Percentiles rank a stretch among this genome's conserved stretches.
Conservation (phyloP, 345 rosid species). For the Gossypium longicalyx region DNA sequence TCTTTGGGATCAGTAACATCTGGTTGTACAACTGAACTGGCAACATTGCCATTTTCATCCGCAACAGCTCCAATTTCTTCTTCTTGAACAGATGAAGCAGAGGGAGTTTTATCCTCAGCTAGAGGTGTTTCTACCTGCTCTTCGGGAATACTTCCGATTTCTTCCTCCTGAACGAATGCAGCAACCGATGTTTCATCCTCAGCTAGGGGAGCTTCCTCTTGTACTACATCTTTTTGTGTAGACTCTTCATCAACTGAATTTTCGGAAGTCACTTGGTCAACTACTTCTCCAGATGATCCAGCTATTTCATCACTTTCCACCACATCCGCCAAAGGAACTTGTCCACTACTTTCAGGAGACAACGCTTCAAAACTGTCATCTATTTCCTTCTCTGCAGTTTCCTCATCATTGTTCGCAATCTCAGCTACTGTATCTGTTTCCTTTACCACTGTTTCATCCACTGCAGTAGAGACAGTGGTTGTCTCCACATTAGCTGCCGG, state of each 20-base stretch:
- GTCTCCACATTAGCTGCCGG: conserved; percentile 15
- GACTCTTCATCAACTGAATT: conserved; percentile 29
- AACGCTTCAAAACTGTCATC: conserved; percentile 21
- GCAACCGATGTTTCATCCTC: conserved; percentile 28
- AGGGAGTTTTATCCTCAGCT: not conserved
- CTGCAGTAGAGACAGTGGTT: conserved; percentile 18
- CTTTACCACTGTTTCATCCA: conserved; percentile 23
- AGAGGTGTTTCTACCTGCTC: conserved; percentile 15
- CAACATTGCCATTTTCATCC: conserved; percentile 25
- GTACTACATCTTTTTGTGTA: conserved; percentile 20
- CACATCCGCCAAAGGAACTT: conserved; percentile 27
- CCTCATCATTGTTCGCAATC: conserved; percentile 15
- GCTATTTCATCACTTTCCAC: conserved; percentile 21
- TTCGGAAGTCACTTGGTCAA: conserved; percentile 39
- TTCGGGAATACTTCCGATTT: conserved; percentile 27
- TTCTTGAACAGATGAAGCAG: not conserved
- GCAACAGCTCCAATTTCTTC: not conserved
- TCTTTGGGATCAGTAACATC: conserved; percentile 30
- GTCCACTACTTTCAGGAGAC: conserved; percentile 28
- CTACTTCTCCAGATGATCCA: conserved; percentile 32
- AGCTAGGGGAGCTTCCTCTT: conserved; percentile 21
- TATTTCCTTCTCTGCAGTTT: conserved; percentile 22
- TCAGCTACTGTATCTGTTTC: conserved; percentile 14
- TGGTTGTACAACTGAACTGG: conserved; percentile 31
- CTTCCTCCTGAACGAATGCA: conserved; percentile 33